phyloP scores from a whole-genome alignment of 2,329 filamentous ascomycete genomes.

The Alternaria novae-zelandiae region DNA sequence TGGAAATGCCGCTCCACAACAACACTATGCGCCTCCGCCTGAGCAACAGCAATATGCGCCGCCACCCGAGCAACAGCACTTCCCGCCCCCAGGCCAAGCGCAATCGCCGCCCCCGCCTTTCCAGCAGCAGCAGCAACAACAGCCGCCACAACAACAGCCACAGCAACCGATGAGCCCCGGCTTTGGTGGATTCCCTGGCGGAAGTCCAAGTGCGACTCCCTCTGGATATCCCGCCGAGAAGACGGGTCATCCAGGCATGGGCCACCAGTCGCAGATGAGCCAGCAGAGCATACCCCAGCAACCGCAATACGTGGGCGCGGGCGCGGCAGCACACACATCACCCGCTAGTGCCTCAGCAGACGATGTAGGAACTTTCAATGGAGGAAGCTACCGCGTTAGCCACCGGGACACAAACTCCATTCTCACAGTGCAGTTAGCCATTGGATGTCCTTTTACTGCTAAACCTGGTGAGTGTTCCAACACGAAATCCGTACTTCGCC shows the following conservation, averaged over 20 bases:
- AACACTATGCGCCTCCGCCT: slow-evolving; percentile 43
- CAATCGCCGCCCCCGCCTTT: slow-evolving; percentile 27
- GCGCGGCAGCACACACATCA: slow-evolving; percentile 24
- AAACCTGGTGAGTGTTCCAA: slow-evolving; percentile 68
- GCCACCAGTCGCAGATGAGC: slow-evolving; percentile 33
- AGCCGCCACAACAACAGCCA: slow-evolving; percentile 20
- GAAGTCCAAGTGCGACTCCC: slow-evolving; percentile 37
- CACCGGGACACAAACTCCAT: slow-evolving; percentile 92
- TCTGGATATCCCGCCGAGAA: background rate
- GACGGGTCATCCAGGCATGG: slow-evolving; percentile 40
- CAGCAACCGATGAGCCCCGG: slow-evolving; percentile 33
- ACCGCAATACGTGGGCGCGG: slow-evolving; percentile 35
- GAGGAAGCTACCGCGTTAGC: slow-evolving; percentile 90
- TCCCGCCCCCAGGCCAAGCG: slow-evolving; percentile 34
- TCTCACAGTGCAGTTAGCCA: slow-evolving; percentile 85
- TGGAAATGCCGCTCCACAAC: slow-evolving; percentile 13
- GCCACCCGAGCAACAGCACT: slow-evolving; percentile 42
- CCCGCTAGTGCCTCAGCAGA: slow-evolving; percentile 62
- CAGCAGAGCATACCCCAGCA: slow-evolving; percentile 38
- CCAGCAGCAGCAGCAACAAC: slow-evolving; percentile 22
- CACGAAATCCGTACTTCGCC: background rate
- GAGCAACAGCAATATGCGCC: slow-evolving; percentile 39
- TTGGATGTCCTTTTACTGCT: slow-evolving; percentile 81
- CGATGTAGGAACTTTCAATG: slow-evolving; percentile 96
- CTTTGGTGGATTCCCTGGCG: slow-evolving; percentile 28